Base-by-base conservation (phyloP, 2,329 filamentous ascomycete genomes). In the Chaetomiaceae sp. region DNA sequence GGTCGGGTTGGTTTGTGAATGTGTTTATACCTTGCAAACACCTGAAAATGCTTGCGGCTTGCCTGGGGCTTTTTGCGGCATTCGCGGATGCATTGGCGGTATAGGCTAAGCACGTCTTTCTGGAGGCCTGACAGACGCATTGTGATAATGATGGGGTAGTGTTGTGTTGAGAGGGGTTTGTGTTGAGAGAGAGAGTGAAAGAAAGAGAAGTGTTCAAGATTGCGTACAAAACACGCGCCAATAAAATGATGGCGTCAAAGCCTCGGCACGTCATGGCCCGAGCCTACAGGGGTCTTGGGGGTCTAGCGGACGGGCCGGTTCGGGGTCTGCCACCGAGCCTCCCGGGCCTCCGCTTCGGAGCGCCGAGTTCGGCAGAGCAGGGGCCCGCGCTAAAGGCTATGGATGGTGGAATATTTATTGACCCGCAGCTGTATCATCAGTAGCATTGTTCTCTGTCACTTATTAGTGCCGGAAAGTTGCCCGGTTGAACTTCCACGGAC, bases 1-100 rank as follows among this genome's bases (percentile, higher is more conserved):
- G 9, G 6, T 2, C 9, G 21, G 20, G 20, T 2, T 20, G 14
- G 14, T 18, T 10, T 3, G 11, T 20, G 16, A 27, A 14, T 10
- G n/a, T 8, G 18, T 9, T 33, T 73, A 54, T 67, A 86, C 83
- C 84, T 81, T 44, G 80, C 78, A 68, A 83, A 89, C 4, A 71
- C 67, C 62, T 81, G 74, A 64, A 89, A 89, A 59, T 86, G 82
- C 42, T 74, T 63, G 53, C 80, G 78, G 14, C 77, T 75, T 37
- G 29, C 55, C 11, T 59, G 49, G 10, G 91, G 90, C 69, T 99
- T 97, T 65, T 84, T 85, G 55, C 86, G 82, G 54, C 86, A 84
- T 65, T 88, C 89, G 55, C 91, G 82, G 23, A 99, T 75, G 64
- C 92, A 97, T 66, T 84, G 81, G 54, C 92, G 84, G 69, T 97